Percentiles rank a stretch among this genome's conserved stretches.
Evolutionary conservation across 768 basidiomycete genomes (phyloP).

Genomic region (Trametes cinnabarina): DNA sequence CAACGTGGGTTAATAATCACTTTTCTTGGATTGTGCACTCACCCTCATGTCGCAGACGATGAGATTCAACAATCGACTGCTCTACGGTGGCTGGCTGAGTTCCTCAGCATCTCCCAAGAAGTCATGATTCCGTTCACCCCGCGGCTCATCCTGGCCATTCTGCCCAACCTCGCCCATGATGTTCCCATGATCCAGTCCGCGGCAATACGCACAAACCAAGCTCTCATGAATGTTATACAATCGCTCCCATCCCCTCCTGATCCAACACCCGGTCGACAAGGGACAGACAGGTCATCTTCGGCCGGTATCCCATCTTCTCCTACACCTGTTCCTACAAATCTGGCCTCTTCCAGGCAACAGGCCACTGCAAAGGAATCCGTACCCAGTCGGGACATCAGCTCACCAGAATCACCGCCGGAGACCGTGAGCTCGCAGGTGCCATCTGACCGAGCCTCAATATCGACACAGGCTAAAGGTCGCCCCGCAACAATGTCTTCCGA

Average conservation of each 20-base stretch:
- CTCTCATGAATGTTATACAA: conserved; percentile 83
- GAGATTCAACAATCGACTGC: conserved; percentile 94
- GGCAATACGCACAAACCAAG: conserved; percentile 83
- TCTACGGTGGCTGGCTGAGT: conserved; percentile 90
- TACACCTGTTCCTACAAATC: conserved; percentile 43
- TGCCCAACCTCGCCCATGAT: conserved; percentile 93
- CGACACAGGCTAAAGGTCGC: conserved; percentile 6
- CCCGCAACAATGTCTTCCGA: conserved; percentile 10
- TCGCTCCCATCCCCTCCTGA: conserved; percentile 74
- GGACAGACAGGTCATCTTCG: conserved; percentile 32
- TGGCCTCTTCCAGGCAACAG: conserved; percentile 49
- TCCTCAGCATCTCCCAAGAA: conserved; percentile 82
- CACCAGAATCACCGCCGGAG: conserved; percentile 45
- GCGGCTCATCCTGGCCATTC: conserved; percentile 85
- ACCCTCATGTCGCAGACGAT: conserved; percentile 55
- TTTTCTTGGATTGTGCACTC: not conserved
- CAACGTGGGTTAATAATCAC: conserved; percentile 58
- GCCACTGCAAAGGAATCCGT: conserved; percentile 35
- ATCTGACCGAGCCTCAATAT: conserved; percentile 21
- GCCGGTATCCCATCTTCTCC: conserved; percentile 46
- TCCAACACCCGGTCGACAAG: conserved; percentile 31
- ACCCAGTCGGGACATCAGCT: conserved; percentile 45
- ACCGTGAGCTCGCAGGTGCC: conserved; percentile 19
- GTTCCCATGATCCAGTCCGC: conserved; percentile 84
- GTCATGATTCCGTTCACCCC: conserved; percentile 95